Conservation (phyloP, 192 early-diverging fungal genomes). For the Chytriomyces sp. region DNA sequence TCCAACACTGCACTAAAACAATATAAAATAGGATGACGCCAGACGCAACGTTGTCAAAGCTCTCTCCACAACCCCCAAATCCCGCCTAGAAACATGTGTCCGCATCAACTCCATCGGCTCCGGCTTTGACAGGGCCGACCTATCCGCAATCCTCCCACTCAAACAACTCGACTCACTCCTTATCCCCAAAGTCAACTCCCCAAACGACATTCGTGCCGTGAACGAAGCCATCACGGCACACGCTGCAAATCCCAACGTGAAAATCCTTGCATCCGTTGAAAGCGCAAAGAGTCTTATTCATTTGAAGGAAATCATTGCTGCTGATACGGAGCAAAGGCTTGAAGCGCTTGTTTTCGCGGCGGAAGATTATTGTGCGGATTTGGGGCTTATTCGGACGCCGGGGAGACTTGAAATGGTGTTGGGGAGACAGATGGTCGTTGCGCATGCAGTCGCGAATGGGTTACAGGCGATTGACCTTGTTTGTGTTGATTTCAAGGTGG, state of each 20-base stretch:
- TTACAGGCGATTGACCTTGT: conserved; percentile 95
- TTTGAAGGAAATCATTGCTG: conserved; percentile 73
- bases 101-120: conserved; percentile 82
- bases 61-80: conserved; percentile 47
- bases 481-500: conserved; percentile 80
- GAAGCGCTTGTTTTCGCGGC: conserved; percentile 85
- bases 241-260: conserved; percentile 65
- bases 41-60: conserved; percentile 75
- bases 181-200: conserved; percentile 86
- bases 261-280: conserved; percentile 88
- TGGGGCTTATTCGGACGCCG: conserved; percentile 77
- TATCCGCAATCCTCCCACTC: conserved; percentile 71
- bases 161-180: conserved; percentile 71
- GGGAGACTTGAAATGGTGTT: conserved; percentile 76
- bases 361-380: conserved; percentile 95
- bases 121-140: conserved; percentile 77
- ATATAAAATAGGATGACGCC: conserved; percentile 57
- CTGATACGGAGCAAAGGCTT: conserved; percentile 54
- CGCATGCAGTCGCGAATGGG: conserved; percentile 80
- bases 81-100: conserved; percentile 74
- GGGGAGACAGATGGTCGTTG: conserved; percentile 78
- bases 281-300: conserved; percentile 87
- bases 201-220: conserved; percentile 79
- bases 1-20: not conserved
- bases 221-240: conserved; percentile 72